These are phyloP conservation scores for Talaromyces sp. DNA, from an alignment of 2,329 filamentous ascomycete species.

Conservation along the genomic window DNA sequence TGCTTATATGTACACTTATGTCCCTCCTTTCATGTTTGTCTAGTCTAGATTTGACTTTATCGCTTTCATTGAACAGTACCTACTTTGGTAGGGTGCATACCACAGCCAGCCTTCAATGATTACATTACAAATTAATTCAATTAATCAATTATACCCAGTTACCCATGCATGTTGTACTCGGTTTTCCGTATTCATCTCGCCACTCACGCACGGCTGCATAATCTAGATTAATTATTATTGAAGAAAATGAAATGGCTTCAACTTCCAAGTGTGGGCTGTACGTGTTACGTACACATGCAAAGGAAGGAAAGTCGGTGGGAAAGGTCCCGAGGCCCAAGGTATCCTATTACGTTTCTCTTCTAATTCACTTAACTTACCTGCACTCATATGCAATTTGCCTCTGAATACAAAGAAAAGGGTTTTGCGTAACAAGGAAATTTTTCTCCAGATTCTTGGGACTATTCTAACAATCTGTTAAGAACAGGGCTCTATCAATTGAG, in stretches of 20 bases:
- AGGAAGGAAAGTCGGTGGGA: not conserved
- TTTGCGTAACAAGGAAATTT: not conserved
- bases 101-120: not conserved
- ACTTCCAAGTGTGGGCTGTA: not conserved
- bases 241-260: not conserved
- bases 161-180: not conserved
- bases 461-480: not conserved
- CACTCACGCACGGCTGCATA: not conserved
- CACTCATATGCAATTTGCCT: too few relatives aligned
- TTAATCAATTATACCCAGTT: not conserved
- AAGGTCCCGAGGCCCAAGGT: not conserved
- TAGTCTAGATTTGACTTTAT: not conserved
- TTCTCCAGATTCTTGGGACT: not conserved
- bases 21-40: not conserved
- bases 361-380: not conserved
- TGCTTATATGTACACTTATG: not conserved
- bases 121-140: not conserved
- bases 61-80: not conserved
- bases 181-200: not conserved
- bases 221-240: not conserved
- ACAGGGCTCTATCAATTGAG: not conserved
- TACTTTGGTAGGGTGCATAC: not conserved
- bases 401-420: not conserved
- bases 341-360: not conserved
- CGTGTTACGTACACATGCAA: not conserved